Conservation (phyloP, 306 rosid genomes). For the Lathyrus aphaca region DNA sequence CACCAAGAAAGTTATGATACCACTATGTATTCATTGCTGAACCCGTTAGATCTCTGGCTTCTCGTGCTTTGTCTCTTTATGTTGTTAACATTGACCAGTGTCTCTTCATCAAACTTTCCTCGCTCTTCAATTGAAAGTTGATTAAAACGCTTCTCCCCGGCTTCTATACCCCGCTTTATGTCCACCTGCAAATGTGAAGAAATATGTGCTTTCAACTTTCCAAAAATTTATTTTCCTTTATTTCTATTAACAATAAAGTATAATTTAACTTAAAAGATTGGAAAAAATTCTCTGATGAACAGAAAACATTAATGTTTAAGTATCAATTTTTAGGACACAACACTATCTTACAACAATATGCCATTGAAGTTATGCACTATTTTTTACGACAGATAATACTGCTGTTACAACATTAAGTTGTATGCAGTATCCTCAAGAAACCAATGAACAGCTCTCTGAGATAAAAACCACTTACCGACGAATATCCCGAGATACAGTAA, state of each 20-base stretch:
- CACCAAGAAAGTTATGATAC: slow-evolving; percentile 46
- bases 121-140: slow-evolving; percentile 97
- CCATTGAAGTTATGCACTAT: background rate
- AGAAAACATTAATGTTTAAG: background rate
- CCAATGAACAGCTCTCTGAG: slow-evolving; percentile 21
- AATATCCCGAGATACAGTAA: slow-evolving; percentile 88
- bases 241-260: slow-evolving; percentile 31
- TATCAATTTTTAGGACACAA: background rate
- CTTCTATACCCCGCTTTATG: slow-evolving; percentile 78
- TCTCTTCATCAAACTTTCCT: slow-evolving; percentile 98
- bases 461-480: slow-evolving; percentile 72
- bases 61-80: slow-evolving; percentile 78
- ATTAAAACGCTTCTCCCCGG: slow-evolving; percentile 89
- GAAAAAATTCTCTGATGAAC: slow-evolving; percentile 1
- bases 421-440: slow-evolving; percentile 18
- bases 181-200: slow-evolving; percentile 63
- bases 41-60: slow-evolving; percentile 77
- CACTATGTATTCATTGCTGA: slow-evolving; percentile 97
- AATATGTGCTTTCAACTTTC: slow-evolving; percentile 35
- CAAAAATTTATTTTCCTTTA: slow-evolving; percentile 1
- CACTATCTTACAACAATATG: background rate
- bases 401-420: slow-evolving; percentile 14
- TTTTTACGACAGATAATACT: background rate
- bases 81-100: slow-evolving; percentile 89
- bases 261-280: slow-evolving; percentile 9